Evolutionary conservation across 2,329 filamentous ascomycete genomes (phyloP).

Genomic region (Sporothrix phasma): DNA sequence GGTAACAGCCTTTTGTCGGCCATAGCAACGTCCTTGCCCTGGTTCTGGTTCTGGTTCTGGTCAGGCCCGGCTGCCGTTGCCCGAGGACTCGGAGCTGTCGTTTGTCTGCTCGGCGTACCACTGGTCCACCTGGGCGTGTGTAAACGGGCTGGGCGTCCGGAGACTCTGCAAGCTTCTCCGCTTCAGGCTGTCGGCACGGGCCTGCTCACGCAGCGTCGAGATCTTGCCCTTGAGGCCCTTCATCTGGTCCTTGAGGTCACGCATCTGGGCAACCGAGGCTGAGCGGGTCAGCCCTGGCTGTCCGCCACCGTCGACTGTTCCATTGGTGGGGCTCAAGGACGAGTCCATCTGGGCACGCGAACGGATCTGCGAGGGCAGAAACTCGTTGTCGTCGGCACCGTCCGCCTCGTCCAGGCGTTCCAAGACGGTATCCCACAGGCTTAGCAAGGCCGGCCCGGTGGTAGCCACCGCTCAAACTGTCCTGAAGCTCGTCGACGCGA

Average conservation of each 20-base stretch:
- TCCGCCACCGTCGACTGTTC: slow-evolving; percentile 27
- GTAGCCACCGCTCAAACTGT: slow-evolving; percentile 26
- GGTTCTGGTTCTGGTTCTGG: slow-evolving; percentile 21
- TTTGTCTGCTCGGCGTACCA: slow-evolving; percentile 32
- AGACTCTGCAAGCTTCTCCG: slow-evolving; percentile 67
- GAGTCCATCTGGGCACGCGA: slow-evolving; percentile 27
- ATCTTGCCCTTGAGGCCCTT: slow-evolving; percentile 78
- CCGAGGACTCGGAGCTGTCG: slow-evolving; percentile 14
- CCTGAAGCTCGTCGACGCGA: slow-evolving; percentile 28
- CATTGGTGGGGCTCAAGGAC: slow-evolving; percentile 38
- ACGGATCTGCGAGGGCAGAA: slow-evolving; percentile 15
- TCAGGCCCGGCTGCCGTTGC: slow-evolving; percentile 4
- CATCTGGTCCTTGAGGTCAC: slow-evolving; percentile 72
- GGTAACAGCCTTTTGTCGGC: too few species aligned
- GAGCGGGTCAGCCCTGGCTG: slow-evolving; percentile 48
- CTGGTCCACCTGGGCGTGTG: slow-evolving; percentile 52
- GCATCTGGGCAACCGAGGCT: slow-evolving; percentile 62
- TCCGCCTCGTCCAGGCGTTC: slow-evolving; percentile 48
- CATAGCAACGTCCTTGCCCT: slow-evolving; percentile 29
- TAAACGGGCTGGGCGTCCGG: slow-evolving; percentile 69
- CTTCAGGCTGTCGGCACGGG: slow-evolving; percentile 67
- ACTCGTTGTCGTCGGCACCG: slow-evolving; percentile 21
- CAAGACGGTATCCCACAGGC: slow-evolving; percentile 31
- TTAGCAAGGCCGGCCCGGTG: slow-evolving; percentile 26
- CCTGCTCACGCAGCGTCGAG: slow-evolving; percentile 66